phyloP scores from a whole-genome alignment of 352 stramenopile species.

The Pythium aphanidermatum region DNA sequence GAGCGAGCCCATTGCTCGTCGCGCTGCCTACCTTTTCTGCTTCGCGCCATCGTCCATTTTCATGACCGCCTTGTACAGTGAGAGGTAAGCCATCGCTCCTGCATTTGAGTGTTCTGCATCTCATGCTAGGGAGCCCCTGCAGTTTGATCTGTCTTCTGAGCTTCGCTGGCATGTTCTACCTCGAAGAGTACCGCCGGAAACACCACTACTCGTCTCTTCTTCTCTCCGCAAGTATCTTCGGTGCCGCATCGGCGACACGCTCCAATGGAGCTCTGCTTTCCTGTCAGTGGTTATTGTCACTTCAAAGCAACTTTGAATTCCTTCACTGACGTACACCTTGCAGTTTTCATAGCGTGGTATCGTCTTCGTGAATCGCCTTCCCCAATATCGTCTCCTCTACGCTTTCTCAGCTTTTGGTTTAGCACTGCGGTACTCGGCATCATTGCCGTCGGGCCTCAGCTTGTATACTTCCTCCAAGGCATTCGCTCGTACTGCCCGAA shows the following conservation, averaged over 20 bases:
- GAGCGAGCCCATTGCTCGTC: slow-evolving; percentile 44
- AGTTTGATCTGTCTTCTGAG: slow-evolving; percentile 76
- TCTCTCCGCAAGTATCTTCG: slow-evolving; percentile 46
- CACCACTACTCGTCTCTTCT: slow-evolving; percentile 16
- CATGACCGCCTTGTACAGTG: slow-evolving; percentile 74
- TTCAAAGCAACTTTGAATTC: neutral
- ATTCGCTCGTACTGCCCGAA: slow-evolving; percentile 63
- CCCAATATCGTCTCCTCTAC: slow-evolving; percentile 11
- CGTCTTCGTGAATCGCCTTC: slow-evolving; percentile 49
- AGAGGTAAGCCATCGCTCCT: slow-evolving; percentile 35
- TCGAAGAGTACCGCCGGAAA: slow-evolving; percentile 27
- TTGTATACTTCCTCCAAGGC: slow-evolving; percentile 60
- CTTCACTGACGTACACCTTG: slow-evolving; percentile 5
- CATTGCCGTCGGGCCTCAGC: slow-evolving; percentile 54
- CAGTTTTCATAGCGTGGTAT: slow-evolving; percentile 77
- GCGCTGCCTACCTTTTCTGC: slow-evolving; percentile 71
- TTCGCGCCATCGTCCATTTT: slow-evolving; percentile 75
- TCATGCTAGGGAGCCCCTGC: neutral
- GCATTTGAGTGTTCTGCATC: neutral
- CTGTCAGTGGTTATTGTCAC: slow-evolving; percentile 34
- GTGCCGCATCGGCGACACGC: slow-evolving; percentile 51
- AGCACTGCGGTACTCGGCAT: slow-evolving; percentile 50
- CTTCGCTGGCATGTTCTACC: slow-evolving; percentile 67
- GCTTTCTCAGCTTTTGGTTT: slow-evolving; percentile 55
- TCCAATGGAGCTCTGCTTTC: slow-evolving; percentile 79